Evolutionary conservation across 768 basidiomycete species (phyloP).

Genomic region (Lentinus tigrinus): DNA sequence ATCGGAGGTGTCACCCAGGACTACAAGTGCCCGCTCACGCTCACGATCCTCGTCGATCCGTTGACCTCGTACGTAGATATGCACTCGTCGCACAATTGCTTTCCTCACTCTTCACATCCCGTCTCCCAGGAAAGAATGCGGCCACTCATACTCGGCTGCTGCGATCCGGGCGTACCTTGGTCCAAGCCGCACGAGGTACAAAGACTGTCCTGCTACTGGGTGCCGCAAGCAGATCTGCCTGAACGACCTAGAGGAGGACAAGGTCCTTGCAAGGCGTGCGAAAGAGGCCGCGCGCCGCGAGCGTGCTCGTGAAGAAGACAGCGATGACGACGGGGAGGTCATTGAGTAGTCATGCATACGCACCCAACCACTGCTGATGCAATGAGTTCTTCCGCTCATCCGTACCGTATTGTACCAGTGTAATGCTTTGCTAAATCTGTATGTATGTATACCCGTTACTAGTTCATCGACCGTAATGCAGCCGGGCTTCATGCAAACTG

Average conservation of each 20-base stretch:
- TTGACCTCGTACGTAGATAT: slow-evolving; percentile 69
- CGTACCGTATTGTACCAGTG: slow-evolving; percentile 1
- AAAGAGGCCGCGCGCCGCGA: slow-evolving; percentile 57
- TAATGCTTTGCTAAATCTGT: slow-evolving; percentile 1
- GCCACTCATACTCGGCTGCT: slow-evolving; percentile 77
- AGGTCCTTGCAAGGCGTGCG: slow-evolving; percentile 59
- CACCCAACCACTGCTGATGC: background rate
- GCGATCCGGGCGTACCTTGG: slow-evolving; percentile 68
- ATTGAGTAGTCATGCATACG: slow-evolving; percentile 39
- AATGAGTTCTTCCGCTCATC: background rate
- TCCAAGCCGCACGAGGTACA: slow-evolving; percentile 27
- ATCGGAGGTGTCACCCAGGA: slow-evolving; percentile 83
- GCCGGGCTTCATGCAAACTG: no score
- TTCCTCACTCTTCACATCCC: background rate
- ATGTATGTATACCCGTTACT: background rate
- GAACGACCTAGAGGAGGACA: slow-evolving; percentile 50
- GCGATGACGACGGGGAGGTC: slow-evolving; percentile 41
- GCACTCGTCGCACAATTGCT: background rate
- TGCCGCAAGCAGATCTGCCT: slow-evolving; percentile 61
- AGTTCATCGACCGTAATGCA: no score
- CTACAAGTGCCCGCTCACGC: slow-evolving; percentile 81
- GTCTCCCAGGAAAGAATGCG: slow-evolving; percentile 55
- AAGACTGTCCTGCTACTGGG: slow-evolving; percentile 69
- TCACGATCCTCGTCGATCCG: slow-evolving; percentile 66
- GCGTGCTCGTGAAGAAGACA: slow-evolving; percentile 34